Percentiles rank a stretch among this genome's conserved stretches.
Conservation (phyloP, 2,329 filamentous ascomycete genomes). For the Onygenales sp. region DNA sequence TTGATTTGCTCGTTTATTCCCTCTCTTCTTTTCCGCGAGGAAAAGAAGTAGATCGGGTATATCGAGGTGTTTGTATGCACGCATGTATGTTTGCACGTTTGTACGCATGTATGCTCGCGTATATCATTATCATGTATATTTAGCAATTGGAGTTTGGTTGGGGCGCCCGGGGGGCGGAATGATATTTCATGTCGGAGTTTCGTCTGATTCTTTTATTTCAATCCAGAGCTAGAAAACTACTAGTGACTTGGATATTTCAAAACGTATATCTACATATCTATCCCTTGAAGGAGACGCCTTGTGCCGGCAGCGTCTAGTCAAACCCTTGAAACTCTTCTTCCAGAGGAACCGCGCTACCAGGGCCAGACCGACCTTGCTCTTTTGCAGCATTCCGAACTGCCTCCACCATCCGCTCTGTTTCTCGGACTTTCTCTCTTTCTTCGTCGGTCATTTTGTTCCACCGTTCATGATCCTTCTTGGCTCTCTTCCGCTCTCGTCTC, state of each 20-base stretch:
- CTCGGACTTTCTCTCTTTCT: conserved; percentile 53
- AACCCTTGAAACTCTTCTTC: conserved; percentile 54
- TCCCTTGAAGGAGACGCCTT: too few relatives aligned
- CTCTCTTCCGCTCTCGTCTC: conserved; percentile 55
- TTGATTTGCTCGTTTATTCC: background rate
- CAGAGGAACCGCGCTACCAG: conserved; percentile 12
- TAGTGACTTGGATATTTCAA: too few relatives aligned
- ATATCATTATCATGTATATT: background rate
- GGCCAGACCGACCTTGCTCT: conserved; percentile 11
- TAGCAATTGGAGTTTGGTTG: background rate
- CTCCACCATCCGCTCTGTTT: conserved; percentile 56
- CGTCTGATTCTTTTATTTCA: background rate
- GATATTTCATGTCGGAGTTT: background rate
- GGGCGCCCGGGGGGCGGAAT: background rate
- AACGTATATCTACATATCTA: too few relatives aligned
- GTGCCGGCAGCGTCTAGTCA: conserved; percentile 20
- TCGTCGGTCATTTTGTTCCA: conserved; percentile 59
- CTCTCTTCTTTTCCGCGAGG: background rate
- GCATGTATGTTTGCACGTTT: background rate
- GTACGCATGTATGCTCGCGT: background rate
- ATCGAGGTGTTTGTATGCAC: background rate
- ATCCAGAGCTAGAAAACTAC: too few relatives aligned
- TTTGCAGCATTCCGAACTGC: conserved; percentile 42
- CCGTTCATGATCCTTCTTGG: conserved; percentile 54
- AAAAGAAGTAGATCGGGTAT: background rate